A percentile compares a stretch with the other conserved stretches of the same genome.
Evolutionary conservation across 164 flowering plant species (phyloP).

Genomic region (Aristolochia fimbriata): DNA sequence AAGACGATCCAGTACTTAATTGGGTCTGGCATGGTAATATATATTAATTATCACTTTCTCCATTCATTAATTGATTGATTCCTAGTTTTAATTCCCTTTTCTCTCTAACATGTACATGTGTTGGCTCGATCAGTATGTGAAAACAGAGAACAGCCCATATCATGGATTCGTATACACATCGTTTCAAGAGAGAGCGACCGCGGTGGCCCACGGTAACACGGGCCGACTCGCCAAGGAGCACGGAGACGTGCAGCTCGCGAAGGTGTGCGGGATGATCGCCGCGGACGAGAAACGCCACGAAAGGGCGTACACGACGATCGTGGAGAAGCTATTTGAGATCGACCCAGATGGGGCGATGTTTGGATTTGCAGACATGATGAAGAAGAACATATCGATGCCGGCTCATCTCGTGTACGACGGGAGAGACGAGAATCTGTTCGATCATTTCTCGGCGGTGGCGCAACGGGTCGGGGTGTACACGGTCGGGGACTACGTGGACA

Average conservation of each 20-base stretch:
- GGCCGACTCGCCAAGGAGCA: constrained; percentile 45
- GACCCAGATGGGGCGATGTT: constrained; percentile 53
- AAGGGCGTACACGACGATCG: constrained; percentile 49
- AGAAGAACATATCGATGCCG: constrained; percentile 52
- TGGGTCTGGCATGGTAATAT: constrained; percentile 64
- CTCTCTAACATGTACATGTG: not conserved
- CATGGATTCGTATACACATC: constrained; percentile 72
- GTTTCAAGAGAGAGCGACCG: constrained; percentile 72
- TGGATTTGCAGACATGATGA: constrained; percentile 54
- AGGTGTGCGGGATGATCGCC: constrained; percentile 67
- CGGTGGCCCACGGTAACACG: constrained; percentile 68
- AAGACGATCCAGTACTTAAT: constrained; percentile 64
- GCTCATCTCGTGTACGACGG: constrained; percentile 61
- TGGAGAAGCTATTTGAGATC: constrained; percentile 61
- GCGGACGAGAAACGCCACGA: constrained; percentile 74
- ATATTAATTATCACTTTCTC: no score
- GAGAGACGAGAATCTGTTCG: constrained; percentile 38
- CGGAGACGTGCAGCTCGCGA: constrained; percentile 59
- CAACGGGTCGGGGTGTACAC: constrained; percentile 61
- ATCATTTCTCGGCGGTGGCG: constrained; percentile 54
- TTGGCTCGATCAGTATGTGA: constrained; percentile 34
- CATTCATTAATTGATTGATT: no score
- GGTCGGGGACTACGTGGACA: constrained; percentile 56
- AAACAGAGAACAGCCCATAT: constrained; percentile 67
- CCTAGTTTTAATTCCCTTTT: no score